phyloP scores from a whole-genome alignment of 2,329 filamentous ascomycete genomes.

The Graphilbum ipis-grandicollis region DNA sequence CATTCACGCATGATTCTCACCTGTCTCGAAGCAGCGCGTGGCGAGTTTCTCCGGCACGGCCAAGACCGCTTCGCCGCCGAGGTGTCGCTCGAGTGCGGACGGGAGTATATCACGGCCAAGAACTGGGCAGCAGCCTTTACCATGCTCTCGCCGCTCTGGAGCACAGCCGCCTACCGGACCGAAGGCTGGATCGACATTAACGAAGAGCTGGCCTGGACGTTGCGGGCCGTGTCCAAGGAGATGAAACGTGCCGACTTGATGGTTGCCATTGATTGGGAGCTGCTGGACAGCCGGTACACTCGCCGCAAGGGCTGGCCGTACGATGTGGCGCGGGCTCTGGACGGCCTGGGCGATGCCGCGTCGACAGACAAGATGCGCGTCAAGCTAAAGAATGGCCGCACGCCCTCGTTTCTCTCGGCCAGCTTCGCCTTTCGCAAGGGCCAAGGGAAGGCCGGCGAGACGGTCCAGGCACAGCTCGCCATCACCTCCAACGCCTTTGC shows the following conservation, averaged over 20 bases:
- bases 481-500: slow-evolving; percentile 38
- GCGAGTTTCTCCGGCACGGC: slow-evolving; percentile 34
- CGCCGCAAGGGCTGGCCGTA: slow-evolving; percentile 41
- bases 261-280: slow-evolving; percentile 47
- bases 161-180: slow-evolving; percentile 14
- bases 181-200: slow-evolving; percentile 43
- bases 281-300: slow-evolving; percentile 39
- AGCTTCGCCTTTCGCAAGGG: slow-evolving; percentile 39
- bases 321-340: slow-evolving; percentile 38
- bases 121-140: slow-evolving; percentile 37
- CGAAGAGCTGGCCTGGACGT: slow-evolving; percentile 43
- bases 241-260: slow-evolving; percentile 36
- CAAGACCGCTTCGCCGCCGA: slow-evolving; percentile 38
- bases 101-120: slow-evolving; percentile 31
- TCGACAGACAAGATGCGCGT: slow-evolving; percentile 26
- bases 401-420: slow-evolving; percentile 14
- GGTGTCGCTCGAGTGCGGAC: slow-evolving; percentile 37
- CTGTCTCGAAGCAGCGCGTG: slow-evolving; percentile 29
- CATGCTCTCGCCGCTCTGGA: slow-evolving; percentile 38
- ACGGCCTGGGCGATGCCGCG: slow-evolving; percentile 22
- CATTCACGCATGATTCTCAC: slow-evolving; percentile 39
- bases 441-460: slow-evolving; percentile 44
- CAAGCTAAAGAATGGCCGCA: slow-evolving; percentile 27
- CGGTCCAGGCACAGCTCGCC: slow-evolving; percentile 36
- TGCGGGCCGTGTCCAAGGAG: slow-evolving; percentile 37